phyloP scores from a whole-genome alignment of 148 eudicot species.

The Heliosperma pusillum region DNA sequence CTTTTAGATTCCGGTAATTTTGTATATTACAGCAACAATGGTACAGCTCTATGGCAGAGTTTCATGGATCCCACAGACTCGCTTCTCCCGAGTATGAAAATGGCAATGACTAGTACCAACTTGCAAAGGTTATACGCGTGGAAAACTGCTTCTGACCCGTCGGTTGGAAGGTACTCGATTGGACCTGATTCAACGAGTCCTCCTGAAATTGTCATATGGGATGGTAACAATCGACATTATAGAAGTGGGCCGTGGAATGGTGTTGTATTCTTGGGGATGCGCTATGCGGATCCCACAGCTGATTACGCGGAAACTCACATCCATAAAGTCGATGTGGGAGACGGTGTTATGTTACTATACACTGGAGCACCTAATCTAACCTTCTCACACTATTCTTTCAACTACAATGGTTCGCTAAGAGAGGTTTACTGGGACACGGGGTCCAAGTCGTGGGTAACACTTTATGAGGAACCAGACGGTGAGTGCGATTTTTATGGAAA shows the following conservation, averaged over 20 bases:
- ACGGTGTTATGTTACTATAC: neutral
- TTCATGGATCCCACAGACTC: too few species aligned
- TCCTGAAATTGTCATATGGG: conserved; percentile 22
- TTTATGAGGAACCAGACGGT: neutral
- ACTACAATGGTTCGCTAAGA: conserved; percentile 17
- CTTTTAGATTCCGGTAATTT: too few species aligned
- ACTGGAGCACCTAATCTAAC: neutral
- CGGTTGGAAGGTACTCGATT: too few species aligned
- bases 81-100: neutral
- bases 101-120: neutral
- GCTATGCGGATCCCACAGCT: conserved; percentile 3
- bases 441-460: neutral
- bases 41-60: too few species aligned
- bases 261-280: neutral
- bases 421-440: conserved; percentile 16
- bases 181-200: too few species aligned
- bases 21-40: too few species aligned
- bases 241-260: neutral
- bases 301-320: neutral
- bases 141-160: neutral
- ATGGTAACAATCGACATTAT: neutral
- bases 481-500: conserved; percentile 41
- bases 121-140: neutral
- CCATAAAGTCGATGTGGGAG: neutral
- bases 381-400: neutral